Base-by-base conservation (phyloP, 169 alveolate species). In the Eimeria praecox region DNA sequence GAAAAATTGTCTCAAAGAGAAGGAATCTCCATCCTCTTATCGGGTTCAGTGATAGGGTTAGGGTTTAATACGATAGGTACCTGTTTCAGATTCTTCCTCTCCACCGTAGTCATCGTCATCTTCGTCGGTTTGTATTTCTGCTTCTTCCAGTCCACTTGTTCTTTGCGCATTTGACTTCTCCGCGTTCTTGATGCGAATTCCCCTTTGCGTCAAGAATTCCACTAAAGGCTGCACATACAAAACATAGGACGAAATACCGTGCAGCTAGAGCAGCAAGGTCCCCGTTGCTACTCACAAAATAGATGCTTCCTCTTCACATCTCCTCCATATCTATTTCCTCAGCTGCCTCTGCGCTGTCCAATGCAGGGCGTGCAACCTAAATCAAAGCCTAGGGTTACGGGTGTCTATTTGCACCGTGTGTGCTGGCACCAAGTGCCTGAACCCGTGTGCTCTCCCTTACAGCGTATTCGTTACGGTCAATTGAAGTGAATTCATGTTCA, bases 401-500 rank as follows among this genome's bases (percentile, higher is more conserved):
- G 78, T 3, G n/a, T 69, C 16, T 4, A 64, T 27, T 27, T 64
- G 75, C 38, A n/a, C 40, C 40, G 75, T n/a, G 22, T 27, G 8
- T 0, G 18, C 66, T 56, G 27, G 66, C 66, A 56, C n/a, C 27
- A 16, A 56, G 18, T 12, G 66, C 66, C 27, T 16, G 27, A 56
- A 16, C 66, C 66, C 66, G 66, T 56, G 66, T 27, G n/a, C 30
- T 2, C 46, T 1, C 33, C 24, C 96, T 30, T 90, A 95, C 97
- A 6, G 44, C 35, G 91, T 98, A 99, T 89, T 99, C 99, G 77
- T 97, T 98, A 85, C 98, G 96, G 73, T 99, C 99, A 69, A 99
- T 97, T 95, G 99, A 98, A 40, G 99, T 99, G 94, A 98, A 98
- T 86, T 98, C 99, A 96, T 97, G 98, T 52, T 98, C 98, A 24